A percentile compares a stretch with the other conserved stretches of the same genome.
Evolutionary conservation across 345 rosid genomes (phyloP).

Genomic region (Salix viminalis): DNA sequence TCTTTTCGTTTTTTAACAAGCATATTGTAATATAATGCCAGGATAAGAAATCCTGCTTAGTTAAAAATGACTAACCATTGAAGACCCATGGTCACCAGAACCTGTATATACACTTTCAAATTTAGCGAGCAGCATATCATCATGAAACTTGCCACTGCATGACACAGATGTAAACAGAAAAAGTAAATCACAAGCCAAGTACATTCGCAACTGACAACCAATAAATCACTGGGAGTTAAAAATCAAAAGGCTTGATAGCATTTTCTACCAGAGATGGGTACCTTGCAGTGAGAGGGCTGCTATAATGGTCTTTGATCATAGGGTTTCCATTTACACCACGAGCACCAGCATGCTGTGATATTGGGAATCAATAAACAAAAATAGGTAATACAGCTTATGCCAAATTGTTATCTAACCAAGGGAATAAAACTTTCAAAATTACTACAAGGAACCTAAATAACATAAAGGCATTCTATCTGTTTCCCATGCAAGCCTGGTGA

Average conservation of each 20-base stretch:
- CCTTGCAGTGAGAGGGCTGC: slow-evolving; percentile 96
- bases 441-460: neutral
- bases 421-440: neutral
- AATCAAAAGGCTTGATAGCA: neutral
- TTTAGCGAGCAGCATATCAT: slow-evolving; percentile 72
- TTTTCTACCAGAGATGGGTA: slow-evolving; percentile 20
- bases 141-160: slow-evolving; percentile 76
- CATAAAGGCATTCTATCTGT: too few species aligned
- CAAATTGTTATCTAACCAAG: neutral
- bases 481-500: neutral
- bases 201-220: neutral
- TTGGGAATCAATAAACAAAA: slow-evolving; percentile 2
- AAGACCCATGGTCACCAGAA: slow-evolving; percentile 85
- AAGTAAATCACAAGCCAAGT: slow-evolving; percentile 11
- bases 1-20: neutral
- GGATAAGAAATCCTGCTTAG: neutral
- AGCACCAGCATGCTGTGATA: slow-evolving; percentile 70
- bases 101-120: slow-evolving; percentile 82
- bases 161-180: slow-evolving; percentile 17
- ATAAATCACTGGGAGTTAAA: neutral
- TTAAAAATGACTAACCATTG: slow-evolving; percentile 57
- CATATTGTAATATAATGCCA: neutral
- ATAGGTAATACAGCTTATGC: neutral
- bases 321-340: slow-evolving; percentile 80
- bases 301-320: slow-evolving; percentile 69